These are phyloP conservation scores for Ophiosphaerella korrae DNA, from an alignment of 2,329 filamentous ascomycete species.

Conservation along the genomic window DNA sequence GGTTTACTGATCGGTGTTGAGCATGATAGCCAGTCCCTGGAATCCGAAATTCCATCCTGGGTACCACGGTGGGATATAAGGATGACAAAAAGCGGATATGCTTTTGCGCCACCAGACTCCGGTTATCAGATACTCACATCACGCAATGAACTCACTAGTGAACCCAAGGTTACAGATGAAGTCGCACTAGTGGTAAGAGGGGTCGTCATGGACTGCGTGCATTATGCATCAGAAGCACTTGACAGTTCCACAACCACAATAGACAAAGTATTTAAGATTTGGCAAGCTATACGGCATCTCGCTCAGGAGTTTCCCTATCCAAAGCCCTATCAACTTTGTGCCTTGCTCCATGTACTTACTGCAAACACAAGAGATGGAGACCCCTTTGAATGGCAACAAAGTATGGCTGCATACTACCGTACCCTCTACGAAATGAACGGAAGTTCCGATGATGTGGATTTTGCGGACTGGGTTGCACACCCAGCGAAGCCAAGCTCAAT, in stretches of 20 bases:
- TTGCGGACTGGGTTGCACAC: not conserved
- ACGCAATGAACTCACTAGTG: not conserved
- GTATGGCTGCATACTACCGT: conserved; percentile 1
- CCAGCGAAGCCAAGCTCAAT: not conserved
- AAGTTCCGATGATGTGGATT: not conserved
- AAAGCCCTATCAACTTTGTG: not conserved
- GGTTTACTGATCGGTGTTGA: conserved; percentile 10
- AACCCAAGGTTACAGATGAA: not conserved
- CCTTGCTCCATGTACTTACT: not conserved
- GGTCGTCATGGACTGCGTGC: not conserved
- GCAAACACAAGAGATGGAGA: conserved; percentile 3
- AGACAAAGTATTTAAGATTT: not conserved
- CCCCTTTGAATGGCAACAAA: not conserved
- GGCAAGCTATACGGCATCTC: not conserved
- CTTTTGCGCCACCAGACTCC: conserved; percentile 7
- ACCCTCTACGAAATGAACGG: not conserved
- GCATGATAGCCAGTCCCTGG: conserved; percentile 2
- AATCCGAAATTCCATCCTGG: conserved; percentile 6
- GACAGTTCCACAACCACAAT: not conserved
- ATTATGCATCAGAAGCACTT: not conserved
- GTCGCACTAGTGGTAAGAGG: not conserved
- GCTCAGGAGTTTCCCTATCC: not conserved
- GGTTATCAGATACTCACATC: conserved; percentile 1
- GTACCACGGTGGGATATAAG: conserved; percentile 13
- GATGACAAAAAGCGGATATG: conserved; percentile 2